Evolutionary conservation across 2,329 filamentous ascomycete species (phyloP).

Genomic region (Zymoseptoria brevis): DNA sequence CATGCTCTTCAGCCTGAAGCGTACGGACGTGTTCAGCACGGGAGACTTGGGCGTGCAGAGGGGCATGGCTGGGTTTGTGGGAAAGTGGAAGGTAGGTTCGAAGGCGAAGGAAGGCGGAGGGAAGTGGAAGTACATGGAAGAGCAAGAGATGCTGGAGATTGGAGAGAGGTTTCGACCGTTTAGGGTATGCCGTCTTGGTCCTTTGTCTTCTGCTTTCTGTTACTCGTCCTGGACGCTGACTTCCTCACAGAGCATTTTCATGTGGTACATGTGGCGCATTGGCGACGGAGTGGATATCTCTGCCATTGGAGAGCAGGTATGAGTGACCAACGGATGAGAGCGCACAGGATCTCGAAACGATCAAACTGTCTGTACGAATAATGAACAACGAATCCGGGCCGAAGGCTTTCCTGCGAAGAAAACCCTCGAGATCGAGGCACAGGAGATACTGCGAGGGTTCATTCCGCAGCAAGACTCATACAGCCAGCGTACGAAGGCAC

Average conservation of each 20-base stretch:
- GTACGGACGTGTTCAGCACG: constrained; percentile 85
- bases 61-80: constrained; percentile 83
- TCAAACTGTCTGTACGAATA: neutral
- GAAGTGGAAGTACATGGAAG: constrained; percentile 98
- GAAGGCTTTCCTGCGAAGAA: neutral
- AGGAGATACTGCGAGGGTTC: neutral
- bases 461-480: too few species aligned
- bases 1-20: constrained; percentile 87
- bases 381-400: neutral
- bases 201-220: neutral
- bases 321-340: neutral
- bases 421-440: neutral
- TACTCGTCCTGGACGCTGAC: constrained; percentile 8
- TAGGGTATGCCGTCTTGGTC: constrained; percentile 40
- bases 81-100: constrained; percentile 73
- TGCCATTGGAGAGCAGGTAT: neutral
- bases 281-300: constrained; percentile 15
- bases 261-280: constrained; percentile 91
- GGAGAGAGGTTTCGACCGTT: constrained; percentile 78
- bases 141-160: constrained; percentile 81
- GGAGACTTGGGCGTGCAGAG: constrained; percentile 91
- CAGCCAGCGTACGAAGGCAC: too few species aligned
- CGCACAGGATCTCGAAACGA: neutral
- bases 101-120: constrained; percentile 64
- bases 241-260: constrained; percentile 64